Base-by-base conservation (phyloP, 495 filamentous ascomycete genomes). In the Trichoderma erinaceum region DNA sequence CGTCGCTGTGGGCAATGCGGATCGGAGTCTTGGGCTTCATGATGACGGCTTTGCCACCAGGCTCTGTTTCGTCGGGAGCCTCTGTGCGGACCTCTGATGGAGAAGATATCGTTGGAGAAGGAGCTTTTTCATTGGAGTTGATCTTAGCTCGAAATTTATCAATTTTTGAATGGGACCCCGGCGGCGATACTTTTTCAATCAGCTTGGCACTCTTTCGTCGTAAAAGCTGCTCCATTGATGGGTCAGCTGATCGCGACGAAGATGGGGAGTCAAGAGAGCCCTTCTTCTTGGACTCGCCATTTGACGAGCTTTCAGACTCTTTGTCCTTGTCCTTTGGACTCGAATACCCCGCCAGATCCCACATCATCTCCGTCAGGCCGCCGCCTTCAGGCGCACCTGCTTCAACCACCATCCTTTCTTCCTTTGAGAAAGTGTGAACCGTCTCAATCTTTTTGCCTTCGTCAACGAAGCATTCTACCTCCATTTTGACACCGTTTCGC, bases 391-490 rank as follows among this genome's bases (percentile, higher is more conserved):
- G 80, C 16, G 81, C 78, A 29, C 78, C 77, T n/a, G 80, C 80
- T 72, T 90, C 84, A 52, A 96, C 84, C 46, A 92, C 79, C n/a
- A 88, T 84, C 66, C 90, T 82, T 78, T 99, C 95, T 13, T 81
- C 79, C 44, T 84, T 84, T 50, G 80, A 84, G 75, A 99, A 97
- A 0, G 86, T 87, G 75, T 99, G 93, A 67, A 96, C 88, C 35
- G 83, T 83, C 75, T 92, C 88, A 68, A 97, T 96, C 72, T 83
- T 88, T 81, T 89, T 92, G 8, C 95, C 95, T 69, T 94, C 88
- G 23, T 99, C 89, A 5, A 89, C 88, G 68, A 85, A 99, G 0
- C 93, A 92, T 73, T 97, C 90, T 8, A 98, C 85, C 0, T 85
- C 85, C 52, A 97, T 86, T 77, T 95, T 93, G 18, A 97, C 93